Percentiles rank a stretch among this genome's conserved stretches.
These are phyloP conservation scores for Paxillus involutus DNA, from an alignment of 768 basidiomycete genomes.

Conservation along the genomic window DNA sequence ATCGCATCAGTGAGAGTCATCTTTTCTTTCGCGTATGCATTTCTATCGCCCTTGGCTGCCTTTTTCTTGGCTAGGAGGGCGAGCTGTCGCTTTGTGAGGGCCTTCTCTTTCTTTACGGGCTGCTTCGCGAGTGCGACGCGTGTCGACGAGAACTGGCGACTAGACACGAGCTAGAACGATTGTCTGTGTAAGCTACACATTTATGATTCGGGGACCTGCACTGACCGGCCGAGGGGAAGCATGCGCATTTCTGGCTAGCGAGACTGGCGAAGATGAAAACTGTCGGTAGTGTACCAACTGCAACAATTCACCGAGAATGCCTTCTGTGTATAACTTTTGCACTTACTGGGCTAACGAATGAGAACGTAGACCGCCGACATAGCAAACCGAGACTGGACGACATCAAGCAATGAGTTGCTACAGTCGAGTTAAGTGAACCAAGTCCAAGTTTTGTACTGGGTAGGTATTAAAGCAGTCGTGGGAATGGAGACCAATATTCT, in stretches of 20 bases:
- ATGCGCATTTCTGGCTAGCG: constrained; percentile 36
- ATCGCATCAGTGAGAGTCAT: constrained; percentile 68
- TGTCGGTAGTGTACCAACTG: constrained; percentile 5
- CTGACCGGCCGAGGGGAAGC: constrained; percentile 6
- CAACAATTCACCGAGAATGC: neutral
- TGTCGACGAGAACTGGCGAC: constrained; percentile 51
- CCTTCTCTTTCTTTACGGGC: constrained; percentile 44
- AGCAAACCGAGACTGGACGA: constrained; percentile 20
- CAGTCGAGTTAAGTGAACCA: neutral
- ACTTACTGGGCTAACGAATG: constrained; percentile 19
- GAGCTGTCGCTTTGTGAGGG: constrained; percentile 68
- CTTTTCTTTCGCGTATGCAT: constrained; percentile 62
- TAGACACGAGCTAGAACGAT: neutral
- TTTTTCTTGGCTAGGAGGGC: constrained; percentile 64
- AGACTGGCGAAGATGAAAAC: constrained; percentile 48
- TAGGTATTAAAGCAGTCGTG: constrained; percentile 17
- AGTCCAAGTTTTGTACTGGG: constrained; percentile 4
- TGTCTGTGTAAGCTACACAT: neutral
- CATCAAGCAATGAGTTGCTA: constrained; percentile 10
- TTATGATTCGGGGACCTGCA: neutral
- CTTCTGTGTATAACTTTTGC: neutral
- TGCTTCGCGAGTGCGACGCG: constrained; percentile 43
- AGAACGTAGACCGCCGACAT: constrained; percentile 24
- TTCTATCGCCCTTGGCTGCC: constrained; percentile 51
- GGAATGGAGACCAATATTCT: constrained; percentile 22